phyloP scores from a whole-genome alignment of 495 filamentous ascomycete genomes.

The Aspergillus sclerotiicarbonarius region DNA sequence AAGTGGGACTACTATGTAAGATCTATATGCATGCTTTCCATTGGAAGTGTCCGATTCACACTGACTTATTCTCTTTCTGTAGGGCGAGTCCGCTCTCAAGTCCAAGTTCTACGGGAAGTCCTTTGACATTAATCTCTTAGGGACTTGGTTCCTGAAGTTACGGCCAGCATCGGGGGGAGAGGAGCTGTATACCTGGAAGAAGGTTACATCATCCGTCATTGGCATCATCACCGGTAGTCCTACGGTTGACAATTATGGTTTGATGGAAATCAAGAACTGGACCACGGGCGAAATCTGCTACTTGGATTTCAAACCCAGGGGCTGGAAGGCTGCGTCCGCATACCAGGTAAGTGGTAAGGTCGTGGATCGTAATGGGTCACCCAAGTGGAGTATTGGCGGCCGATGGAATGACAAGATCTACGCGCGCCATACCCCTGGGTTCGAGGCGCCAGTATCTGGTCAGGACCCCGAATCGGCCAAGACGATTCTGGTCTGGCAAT shows the following conservation, averaged over 20 bases:
- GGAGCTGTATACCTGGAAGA: slow-evolving; percentile 98
- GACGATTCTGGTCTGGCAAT: slow-evolving; percentile 92
- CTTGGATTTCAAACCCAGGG: slow-evolving; percentile 93
- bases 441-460: slow-evolving; percentile 67
- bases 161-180: slow-evolving; percentile 76
- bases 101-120: slow-evolving; percentile 98
- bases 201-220: slow-evolving; percentile 94
- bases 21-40: background rate
- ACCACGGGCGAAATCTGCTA: slow-evolving; percentile 86
- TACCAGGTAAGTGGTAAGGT: slow-evolving; percentile 87
- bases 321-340: slow-evolving; percentile 89
- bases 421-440: slow-evolving; percentile 87
- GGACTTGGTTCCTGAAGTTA: slow-evolving; percentile 93
- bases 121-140: slow-evolving; percentile 93
- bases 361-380: slow-evolving; percentile 66
- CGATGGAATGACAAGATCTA: slow-evolving; percentile 98
- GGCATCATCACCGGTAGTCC: slow-evolving; percentile 97
- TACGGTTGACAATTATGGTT: slow-evolving; percentile 96
- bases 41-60: background rate
- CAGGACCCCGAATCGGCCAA: slow-evolving; percentile 52
- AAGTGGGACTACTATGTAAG: slow-evolving; percentile 92
- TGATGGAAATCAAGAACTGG: slow-evolving; percentile 97
- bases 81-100: slow-evolving; percentile 92
- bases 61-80: background rate
- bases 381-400: slow-evolving; percentile 85